Percentiles rank a stretch among this genome's conserved stretches.
phyloP scores from a whole-genome alignment of 2,329 filamentous ascomycete genomes.

The Xylaria sp. region DNA sequence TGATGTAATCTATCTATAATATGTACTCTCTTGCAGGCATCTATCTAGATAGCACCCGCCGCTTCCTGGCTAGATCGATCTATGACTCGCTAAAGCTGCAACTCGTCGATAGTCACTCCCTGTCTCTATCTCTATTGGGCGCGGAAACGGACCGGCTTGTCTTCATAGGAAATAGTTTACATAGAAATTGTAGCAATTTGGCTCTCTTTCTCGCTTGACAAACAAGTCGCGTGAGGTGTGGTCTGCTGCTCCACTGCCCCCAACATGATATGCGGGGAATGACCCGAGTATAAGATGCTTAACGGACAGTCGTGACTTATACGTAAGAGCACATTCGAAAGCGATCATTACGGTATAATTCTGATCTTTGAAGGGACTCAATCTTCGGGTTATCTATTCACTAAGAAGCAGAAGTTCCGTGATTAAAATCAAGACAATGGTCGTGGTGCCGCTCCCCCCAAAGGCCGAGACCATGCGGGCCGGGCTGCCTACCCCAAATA shows the following conservation, averaged over 20 bases:
- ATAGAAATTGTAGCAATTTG: not conserved
- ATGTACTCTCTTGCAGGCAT: not conserved
- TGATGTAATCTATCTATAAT: not conserved
- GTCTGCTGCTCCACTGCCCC: constrained; percentile 22
- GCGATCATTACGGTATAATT: not conserved
- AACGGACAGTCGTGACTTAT: not conserved
- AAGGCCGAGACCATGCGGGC: constrained; percentile 51
- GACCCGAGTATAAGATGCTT: constrained; percentile 8
- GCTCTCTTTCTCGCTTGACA: not conserved
- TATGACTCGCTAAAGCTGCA: not conserved
- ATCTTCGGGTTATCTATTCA: not conserved
- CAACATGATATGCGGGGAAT: constrained; percentile 16
- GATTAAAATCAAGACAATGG: constrained; percentile 8
- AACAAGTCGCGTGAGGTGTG: constrained; percentile 22
- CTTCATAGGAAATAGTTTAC: not conserved
- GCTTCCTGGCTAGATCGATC: not conserved
- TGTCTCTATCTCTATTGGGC: not conserved
- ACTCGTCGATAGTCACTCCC: not conserved
- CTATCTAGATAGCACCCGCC: not conserved
- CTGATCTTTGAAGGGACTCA: not conserved
- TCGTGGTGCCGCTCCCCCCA: constrained; percentile 6
- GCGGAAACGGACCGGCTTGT: not conserved
- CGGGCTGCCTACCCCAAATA: constrained; percentile 69
- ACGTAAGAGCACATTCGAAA: not conserved
- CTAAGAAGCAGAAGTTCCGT: not conserved